These are phyloP conservation scores for Capsicum chinense DNA, from an alignment of 257 asterid species.

Conservation along the genomic window DNA sequence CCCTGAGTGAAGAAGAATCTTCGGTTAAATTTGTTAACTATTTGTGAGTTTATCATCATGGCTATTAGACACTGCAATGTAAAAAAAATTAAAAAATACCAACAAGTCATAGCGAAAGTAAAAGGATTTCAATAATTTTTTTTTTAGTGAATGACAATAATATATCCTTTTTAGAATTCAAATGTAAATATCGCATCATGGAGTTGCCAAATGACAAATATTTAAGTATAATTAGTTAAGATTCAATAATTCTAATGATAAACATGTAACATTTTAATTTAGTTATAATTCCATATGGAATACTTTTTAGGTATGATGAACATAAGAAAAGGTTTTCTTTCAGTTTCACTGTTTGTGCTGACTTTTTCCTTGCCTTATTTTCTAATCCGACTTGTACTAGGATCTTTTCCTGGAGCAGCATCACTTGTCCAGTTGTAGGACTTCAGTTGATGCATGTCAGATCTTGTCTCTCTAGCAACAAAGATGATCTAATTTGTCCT, in stretches of 20 bases:
- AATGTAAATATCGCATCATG: too few relatives aligned
- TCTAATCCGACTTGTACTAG: background rate
- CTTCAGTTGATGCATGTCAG: background rate
- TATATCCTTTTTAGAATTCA: too few relatives aligned
- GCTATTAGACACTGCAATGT: too few relatives aligned
- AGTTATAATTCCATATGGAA: background rate
- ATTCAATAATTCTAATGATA: background rate
- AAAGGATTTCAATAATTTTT: too few relatives aligned
- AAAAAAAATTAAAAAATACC: too few relatives aligned
- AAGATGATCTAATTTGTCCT: background rate
- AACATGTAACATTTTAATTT: slow-evolving; percentile 1
- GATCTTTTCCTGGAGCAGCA: slow-evolving; percentile 21
- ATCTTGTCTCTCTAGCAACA: background rate
- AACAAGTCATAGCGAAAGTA: too few relatives aligned
- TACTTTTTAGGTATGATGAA: background rate
- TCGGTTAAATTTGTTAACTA: too few relatives aligned
- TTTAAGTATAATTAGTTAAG: background rate
- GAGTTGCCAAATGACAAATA: too few relatives aligned
- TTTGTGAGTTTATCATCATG: too few relatives aligned
- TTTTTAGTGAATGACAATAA: too few relatives aligned
- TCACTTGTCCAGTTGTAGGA: slow-evolving; percentile 17
- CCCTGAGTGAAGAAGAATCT: too few relatives aligned
- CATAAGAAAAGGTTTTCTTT: background rate
- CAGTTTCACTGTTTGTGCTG: slow-evolving; percentile 16
- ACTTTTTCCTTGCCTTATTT: slow-evolving; percentile 9